Base-by-base conservation (phyloP, 495 filamentous ascomycete species). In the Geopyxis carbonaria region DNA sequence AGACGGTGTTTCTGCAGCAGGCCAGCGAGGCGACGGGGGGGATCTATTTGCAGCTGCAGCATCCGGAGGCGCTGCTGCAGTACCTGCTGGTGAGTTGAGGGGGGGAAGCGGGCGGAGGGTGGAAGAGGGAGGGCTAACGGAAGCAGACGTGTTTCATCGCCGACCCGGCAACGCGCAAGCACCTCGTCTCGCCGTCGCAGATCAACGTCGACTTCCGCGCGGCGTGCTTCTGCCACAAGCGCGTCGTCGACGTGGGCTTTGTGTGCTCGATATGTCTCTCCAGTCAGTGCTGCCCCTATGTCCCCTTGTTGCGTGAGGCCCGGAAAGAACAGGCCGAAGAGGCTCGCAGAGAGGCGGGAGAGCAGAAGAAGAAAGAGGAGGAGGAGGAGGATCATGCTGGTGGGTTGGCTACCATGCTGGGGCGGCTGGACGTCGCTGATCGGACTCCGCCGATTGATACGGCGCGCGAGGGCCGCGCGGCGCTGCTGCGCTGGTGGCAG, bases 231-330 rank as follows among this genome's bases (percentile, higher is more conserved):
- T 97, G 89, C 57, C 89, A 97, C 60, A 68, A 87, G 22, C 70
- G 68, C 18, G 84, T 95, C 10, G 78, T 97, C 40, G 82, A 93
- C 61, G 70, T 89, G 19, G 89, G 83, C 8, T 97, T 77, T 53
- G 91, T 97, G 30, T 97, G 89, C 64, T 87, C 80, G 30, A 80
- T 97, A 42, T 97, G 89, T 56, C 63, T 97, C 46, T 89, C 82
- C 59, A 97, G 69, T 73, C 55, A 55, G 69, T 64, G 8, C 8
- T 15, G 36, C 34, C 22, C 27, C 27, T 30, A 3, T 2, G 11
- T 30, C 11, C 15, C 27, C 27, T 15, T 5, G 11, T 30, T 30
- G 2, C n/a, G n/a, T n/a, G n/a, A n/a, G n/a, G n/a, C n/a, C n/a
- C n/a, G n/a, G n/a, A n/a, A n/a, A n/a, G n/a, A n/a, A n/a, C n/a